Base-by-base conservation (phyloP, 352 stramenopile genomes). In the Globisporangium camurandrum region DNA sequence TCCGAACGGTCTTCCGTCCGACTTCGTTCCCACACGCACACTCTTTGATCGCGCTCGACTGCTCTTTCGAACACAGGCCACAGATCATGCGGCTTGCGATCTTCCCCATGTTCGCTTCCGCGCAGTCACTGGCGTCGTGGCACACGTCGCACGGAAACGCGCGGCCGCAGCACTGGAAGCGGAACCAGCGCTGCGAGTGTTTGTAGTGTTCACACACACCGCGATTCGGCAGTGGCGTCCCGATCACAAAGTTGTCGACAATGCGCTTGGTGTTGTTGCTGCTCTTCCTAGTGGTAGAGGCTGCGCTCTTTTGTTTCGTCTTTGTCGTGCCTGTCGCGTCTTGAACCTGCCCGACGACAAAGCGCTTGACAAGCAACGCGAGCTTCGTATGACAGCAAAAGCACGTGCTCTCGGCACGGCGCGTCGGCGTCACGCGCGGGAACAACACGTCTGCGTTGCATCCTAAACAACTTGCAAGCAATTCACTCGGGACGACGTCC, bases 111-210 rank as follows among this genome's bases (percentile, higher is more conserved):
- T 83, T 88, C 12, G 82, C 79, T 42, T 86, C 53, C 6, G 51
- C 56, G n/a, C 80, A 89, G 33, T 88, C 67, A 47, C 75, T 88
- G 16, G 65, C 64, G 46, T 86, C 75, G 51, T 93, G 82, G 46
- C 82, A 93, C 20, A 91, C 77, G 52, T 93, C 82, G 43, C 82
- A 93, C 0, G 79, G 71, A 47, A 89, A 88, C 11, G 70, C 67
- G 49, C 88, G 90, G 20, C 80, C 80, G 39, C 82, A 93, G 63
- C 82, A 93, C 49, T 90, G 82, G 57, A 93, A 93, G 20, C 79
- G 71, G 57, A 93, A 89, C 82, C 82, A 93, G 5, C 82, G 79
- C 16, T 72, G 55, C 37, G 82, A 93, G 50, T 88, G 73, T 44
- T 76, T 77, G 54, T 91, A 93, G 59, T 93, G 82, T 16, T 86